phyloP scores from a whole-genome alignment of 345 rosid species.

The Salix suchowensis region DNA sequence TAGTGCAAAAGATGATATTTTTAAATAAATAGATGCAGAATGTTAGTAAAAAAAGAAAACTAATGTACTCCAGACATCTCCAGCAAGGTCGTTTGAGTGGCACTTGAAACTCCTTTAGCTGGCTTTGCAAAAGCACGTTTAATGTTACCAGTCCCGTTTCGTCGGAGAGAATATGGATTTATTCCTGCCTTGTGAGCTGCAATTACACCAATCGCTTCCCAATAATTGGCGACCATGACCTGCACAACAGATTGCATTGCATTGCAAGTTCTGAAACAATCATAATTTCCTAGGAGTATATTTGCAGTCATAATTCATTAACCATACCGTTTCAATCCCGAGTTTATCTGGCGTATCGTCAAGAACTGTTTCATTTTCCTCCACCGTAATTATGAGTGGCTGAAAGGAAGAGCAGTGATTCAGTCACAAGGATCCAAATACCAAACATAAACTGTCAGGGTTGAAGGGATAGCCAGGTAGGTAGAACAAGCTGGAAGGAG shows the following conservation, averaged over 20 bases:
- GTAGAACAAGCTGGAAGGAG: neutral
- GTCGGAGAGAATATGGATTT: constrained; percentile 45
- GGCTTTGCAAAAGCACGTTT: constrained; percentile 10
- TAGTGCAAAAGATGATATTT: neutral
- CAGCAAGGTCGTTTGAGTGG: constrained; percentile 10
- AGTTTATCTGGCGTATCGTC: constrained; percentile 48
- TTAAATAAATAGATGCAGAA: neutral
- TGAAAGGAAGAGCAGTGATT: constrained; percentile 4
- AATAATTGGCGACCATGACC: constrained; percentile 56
- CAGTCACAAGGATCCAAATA: neutral
- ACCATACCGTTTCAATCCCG: constrained; percentile 49
- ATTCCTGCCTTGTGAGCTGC: constrained; percentile 64
- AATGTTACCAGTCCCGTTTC: constrained; percentile 38
- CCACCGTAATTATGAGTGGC: constrained; percentile 53
- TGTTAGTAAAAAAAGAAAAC: neutral
- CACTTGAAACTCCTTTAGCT: constrained; percentile 31
- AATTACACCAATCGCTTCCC: constrained; percentile 69
- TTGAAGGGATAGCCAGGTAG: neutral
- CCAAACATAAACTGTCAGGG: constrained; percentile 1
- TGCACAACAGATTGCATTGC: constrained; percentile 28
- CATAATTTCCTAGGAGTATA: neutral
- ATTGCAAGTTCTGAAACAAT: neutral
- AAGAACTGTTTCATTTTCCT: constrained; percentile 62
- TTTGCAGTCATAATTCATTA: neutral
- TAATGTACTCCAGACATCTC: neutral